Percentiles rank a stretch among this genome's conserved stretches.
Evolutionary conservation across 2,329 filamentous ascomycete species (phyloP).

Genomic region (Aspergillus jensenii): DNA sequence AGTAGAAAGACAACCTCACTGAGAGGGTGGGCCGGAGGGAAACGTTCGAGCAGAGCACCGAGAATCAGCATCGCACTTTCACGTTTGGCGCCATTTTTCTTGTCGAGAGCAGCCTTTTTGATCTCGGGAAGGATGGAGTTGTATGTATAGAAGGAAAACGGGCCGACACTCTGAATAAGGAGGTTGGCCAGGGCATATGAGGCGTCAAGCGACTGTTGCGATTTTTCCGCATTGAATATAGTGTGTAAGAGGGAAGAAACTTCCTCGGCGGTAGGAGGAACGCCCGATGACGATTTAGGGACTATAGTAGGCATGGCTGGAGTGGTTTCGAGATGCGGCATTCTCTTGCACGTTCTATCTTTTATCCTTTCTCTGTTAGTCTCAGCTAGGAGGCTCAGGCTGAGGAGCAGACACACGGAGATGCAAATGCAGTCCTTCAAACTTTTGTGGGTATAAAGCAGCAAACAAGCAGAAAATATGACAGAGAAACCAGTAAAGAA

Average conservation of each 20-base stretch:
- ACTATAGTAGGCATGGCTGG: conserved; percentile 49
- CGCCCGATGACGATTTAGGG: conserved; percentile 45
- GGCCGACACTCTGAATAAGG: conserved; percentile 64
- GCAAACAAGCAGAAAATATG: neutral
- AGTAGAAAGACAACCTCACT: conserved; percentile 79
- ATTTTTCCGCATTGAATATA: conserved; percentile 69
- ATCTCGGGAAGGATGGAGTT: conserved; percentile 59
- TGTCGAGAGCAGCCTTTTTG: conserved; percentile 81
- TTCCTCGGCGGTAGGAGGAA: conserved; percentile 65
- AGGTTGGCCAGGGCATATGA: conserved; percentile 65
- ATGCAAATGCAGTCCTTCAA: neutral
- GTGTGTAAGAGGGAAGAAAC: conserved; percentile 64
- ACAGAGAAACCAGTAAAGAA: conserved; percentile 8
- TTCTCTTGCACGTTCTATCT: conserved; percentile 28
- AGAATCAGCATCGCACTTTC: conserved; percentile 95
- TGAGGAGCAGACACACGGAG: neutral
- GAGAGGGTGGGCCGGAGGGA: conserved; percentile 73
- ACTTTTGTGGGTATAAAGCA: conserved; percentile 12
- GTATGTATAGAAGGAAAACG: conserved; percentile 62
- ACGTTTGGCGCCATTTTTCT: conserved; percentile 82
- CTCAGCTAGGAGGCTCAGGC: neutral
- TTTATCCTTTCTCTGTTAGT: conserved; percentile 1
- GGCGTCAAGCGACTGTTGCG: conserved; percentile 67
- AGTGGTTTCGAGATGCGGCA: conserved; percentile 48
- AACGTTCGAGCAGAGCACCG: conserved; percentile 88